Percentiles rank a stretch among this genome's conserved stretches.
These are phyloP conservation scores for Eutrema japonicum DNA, from an alignment of 345 rosid genomes.

Conservation along the genomic window DNA sequence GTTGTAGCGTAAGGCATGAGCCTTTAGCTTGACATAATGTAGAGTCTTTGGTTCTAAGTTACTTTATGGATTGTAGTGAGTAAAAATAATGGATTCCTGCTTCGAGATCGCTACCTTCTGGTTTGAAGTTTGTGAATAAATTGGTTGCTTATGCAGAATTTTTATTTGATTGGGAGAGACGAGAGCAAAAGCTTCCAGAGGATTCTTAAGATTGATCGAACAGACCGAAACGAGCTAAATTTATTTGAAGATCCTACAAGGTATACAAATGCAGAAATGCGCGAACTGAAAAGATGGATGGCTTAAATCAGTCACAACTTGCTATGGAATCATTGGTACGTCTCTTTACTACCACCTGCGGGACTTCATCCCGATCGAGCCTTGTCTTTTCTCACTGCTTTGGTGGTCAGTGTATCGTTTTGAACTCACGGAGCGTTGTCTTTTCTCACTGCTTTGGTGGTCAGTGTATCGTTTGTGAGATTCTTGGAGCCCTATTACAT, in stretches of 20 bases:
- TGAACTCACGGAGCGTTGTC: too few species aligned
- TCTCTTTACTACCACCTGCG: neutral
- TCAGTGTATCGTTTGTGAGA: conserved; percentile 71
- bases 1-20: conserved; percentile 29
- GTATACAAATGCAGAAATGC: conserved; percentile 66
- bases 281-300: conserved; percentile 65
- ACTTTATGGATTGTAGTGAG: neutral
- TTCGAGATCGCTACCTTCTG: neutral
- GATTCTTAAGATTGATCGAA: conserved; percentile 78
- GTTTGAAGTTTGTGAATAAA: neutral
- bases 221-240: conserved; percentile 59
- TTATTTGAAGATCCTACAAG: conserved; percentile 63
- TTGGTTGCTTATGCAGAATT: conserved; percentile 54
- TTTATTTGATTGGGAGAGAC: conserved; percentile 84
- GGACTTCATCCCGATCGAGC: neutral
- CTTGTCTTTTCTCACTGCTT: too few species aligned
- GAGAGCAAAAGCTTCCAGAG: conserved; percentile 61
- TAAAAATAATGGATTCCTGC: neutral
- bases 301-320: conserved; percentile 61
- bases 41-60: conserved; percentile 29
- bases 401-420: conserved; percentile 82
- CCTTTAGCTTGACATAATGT: conserved; percentile 36
- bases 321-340: conserved; percentile 87
- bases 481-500: conserved; percentile 92
- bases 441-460: neutral